A percentile compares a stretch with the other conserved stretches of the same genome.
Evolutionary conservation across 805 yeast species (phyloP).

Genomic region (Candida incommunis): DNA sequence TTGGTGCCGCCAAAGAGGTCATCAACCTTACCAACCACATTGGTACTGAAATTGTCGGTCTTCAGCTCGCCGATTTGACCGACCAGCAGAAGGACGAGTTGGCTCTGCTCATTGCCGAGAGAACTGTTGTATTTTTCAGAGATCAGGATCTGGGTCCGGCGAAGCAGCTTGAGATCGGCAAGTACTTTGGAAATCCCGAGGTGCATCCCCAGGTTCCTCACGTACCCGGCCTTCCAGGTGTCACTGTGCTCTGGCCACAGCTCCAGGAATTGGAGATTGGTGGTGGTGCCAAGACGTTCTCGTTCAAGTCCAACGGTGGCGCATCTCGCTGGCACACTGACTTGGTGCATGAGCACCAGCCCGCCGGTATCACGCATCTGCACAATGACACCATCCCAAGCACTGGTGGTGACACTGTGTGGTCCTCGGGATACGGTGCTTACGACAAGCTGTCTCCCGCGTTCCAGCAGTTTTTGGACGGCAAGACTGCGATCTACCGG

Average conservation of each 20-base stretch:
- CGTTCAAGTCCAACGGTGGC: constrained; percentile 13
- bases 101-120: constrained; percentile 33
- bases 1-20: constrained; percentile 29
- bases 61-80: constrained; percentile 29
- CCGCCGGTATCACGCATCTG: constrained; percentile 42
- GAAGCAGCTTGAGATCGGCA: constrained; percentile 30
- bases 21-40: constrained; percentile 30
- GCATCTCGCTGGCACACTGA: constrained; percentile 37
- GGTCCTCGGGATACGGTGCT: constrained; percentile 39
- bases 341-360: constrained; percentile 40
- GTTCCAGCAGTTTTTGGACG: constrained; percentile 32
- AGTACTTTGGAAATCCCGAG: constrained; percentile 33
- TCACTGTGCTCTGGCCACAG: constrained; percentile 30
- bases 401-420: constrained; percentile 37
- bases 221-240: constrained; percentile 26
- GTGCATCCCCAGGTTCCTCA: constrained; percentile 26
- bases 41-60: constrained; percentile 37
- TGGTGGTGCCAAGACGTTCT: constrained; percentile 9
- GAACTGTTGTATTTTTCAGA: constrained; percentile 38
- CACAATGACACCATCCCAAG: constrained; percentile 36
- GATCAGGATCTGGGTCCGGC: constrained; percentile 31
- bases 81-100: constrained; percentile 34
- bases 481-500: constrained; percentile 27
- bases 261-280: constrained; percentile 17
- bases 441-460: constrained; percentile 38